Percentiles rank a stretch among this genome's conserved stretches.
Conservation (phyloP, 176 grass and related monocot species). For the Carex kokanica region DNA sequence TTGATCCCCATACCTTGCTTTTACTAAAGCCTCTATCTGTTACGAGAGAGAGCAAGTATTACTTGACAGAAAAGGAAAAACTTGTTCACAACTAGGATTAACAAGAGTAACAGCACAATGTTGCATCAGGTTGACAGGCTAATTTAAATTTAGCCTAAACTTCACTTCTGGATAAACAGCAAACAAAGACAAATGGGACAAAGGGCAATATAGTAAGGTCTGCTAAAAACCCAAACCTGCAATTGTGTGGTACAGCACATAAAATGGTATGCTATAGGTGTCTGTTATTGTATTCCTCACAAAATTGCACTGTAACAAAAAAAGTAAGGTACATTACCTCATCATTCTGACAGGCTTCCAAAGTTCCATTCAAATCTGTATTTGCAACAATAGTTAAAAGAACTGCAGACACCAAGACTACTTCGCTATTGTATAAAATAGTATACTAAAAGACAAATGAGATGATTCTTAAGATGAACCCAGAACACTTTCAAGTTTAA, state of each 20-base stretch:
- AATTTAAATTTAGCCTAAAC: not conserved
- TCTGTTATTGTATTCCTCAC: not conserved
- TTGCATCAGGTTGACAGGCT: not conserved
- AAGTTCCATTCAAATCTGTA: constrained; percentile 64
- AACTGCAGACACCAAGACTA: not conserved
- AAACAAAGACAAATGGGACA: not conserved
- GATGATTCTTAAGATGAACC: not conserved
- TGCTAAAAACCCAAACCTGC: constrained; percentile 6
- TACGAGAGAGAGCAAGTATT: constrained; percentile 31
- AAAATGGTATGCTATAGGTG: constrained; percentile 8
- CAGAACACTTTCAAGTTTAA: not conserved
- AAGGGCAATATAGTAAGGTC: not conserved
- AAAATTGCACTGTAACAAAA: not conserved
- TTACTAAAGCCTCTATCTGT: constrained; percentile 69
- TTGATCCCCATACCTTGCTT: constrained; percentile 67
- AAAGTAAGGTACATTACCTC: constrained; percentile 42
- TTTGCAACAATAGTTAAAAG: constrained; percentile 5
- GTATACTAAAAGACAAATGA: constrained; percentile 7
- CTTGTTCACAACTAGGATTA: not conserved
- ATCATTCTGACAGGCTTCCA: constrained; percentile 64
- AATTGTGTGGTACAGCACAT: constrained; percentile 16
- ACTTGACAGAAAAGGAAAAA: not conserved
- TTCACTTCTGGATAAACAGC: constrained; percentile 7
- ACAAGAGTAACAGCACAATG: not conserved
- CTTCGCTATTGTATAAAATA: not conserved